A percentile compares a stretch with the other conserved stretches of the same genome.
Conservation (phyloP, 1,284 basidiomycete species). For the Puccinia horiana region DNA sequence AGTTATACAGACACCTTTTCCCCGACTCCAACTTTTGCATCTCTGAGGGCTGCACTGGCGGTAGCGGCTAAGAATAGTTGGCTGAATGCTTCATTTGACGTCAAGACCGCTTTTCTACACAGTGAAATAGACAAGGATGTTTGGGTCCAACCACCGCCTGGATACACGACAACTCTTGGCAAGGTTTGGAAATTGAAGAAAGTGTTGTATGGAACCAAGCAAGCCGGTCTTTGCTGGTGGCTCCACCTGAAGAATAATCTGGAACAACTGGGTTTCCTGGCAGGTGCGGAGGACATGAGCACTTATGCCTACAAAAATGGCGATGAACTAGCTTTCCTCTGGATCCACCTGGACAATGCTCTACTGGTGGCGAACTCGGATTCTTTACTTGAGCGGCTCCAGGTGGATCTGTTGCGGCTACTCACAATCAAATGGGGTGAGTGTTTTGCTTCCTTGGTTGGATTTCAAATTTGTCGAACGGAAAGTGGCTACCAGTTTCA, state of each 20-base stretch:
- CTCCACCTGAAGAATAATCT: background rate
- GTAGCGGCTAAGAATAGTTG: background rate
- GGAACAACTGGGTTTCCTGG: background rate
- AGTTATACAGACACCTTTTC: background rate
- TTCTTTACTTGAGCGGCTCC: background rate
- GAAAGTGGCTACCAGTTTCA: background rate
- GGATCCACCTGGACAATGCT: background rate
- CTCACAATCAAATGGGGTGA: background rate
- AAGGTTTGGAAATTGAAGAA: constrained; percentile 11
- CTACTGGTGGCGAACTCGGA: background rate
- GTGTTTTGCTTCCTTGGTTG: background rate
- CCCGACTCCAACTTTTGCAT: constrained; percentile 2
- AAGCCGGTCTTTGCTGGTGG: background rate
- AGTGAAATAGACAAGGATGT: background rate
- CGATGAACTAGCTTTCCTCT: background rate
- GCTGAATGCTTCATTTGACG: background rate
- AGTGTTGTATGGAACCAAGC: constrained; percentile 3
- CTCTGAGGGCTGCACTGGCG: background rate
- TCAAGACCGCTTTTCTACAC: background rate
- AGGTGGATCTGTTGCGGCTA: background rate
- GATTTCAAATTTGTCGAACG: background rate
- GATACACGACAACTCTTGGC: background rate
- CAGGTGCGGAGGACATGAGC: background rate
- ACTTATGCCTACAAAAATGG: background rate
- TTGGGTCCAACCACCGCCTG: background rate